A percentile compares a stretch with the other conserved stretches of the same genome.
Conservation (phyloP, 2,329 filamentous ascomycete species). For the Xylariaceae sp. region DNA sequence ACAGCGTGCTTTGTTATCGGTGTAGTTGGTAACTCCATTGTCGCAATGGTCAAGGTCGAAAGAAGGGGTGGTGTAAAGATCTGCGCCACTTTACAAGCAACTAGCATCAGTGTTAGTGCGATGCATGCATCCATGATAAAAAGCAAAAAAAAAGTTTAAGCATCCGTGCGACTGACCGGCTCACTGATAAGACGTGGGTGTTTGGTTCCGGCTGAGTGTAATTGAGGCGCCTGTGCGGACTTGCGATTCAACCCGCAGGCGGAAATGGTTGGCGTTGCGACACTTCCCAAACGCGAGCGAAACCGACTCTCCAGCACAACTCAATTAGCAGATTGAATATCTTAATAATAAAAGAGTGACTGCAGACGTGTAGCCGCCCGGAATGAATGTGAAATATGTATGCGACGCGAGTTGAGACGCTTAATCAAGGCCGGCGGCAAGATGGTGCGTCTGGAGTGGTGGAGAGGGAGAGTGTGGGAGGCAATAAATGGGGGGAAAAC, state of each 20-base stretch:
- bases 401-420: conserved; percentile 18
- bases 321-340: no score
- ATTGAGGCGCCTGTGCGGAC: no score
- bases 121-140: no score
- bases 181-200: not conserved
- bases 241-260: no score
- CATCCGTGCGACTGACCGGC: no score
- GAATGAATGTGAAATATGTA: conserved; percentile 1
- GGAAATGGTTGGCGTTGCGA: conserved; percentile 3
- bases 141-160: no score
- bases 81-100: no score
- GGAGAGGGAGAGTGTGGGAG: not conserved
- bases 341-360: not conserved
- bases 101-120: not conserved
- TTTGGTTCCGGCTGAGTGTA: not conserved
- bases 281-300: not conserved
- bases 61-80: no score
- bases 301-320: no score
- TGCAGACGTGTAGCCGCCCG: conserved; percentile 7
- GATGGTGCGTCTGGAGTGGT: conserved; percentile 18
- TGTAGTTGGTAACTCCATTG: conserved; percentile 10
- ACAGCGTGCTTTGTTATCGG: not conserved
- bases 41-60: not conserved
- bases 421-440: conserved; percentile 16
- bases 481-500: conserved; percentile 4